Conservation (phyloP, 257 asterid genomes). For the Nicotiana noctiflora region DNA sequence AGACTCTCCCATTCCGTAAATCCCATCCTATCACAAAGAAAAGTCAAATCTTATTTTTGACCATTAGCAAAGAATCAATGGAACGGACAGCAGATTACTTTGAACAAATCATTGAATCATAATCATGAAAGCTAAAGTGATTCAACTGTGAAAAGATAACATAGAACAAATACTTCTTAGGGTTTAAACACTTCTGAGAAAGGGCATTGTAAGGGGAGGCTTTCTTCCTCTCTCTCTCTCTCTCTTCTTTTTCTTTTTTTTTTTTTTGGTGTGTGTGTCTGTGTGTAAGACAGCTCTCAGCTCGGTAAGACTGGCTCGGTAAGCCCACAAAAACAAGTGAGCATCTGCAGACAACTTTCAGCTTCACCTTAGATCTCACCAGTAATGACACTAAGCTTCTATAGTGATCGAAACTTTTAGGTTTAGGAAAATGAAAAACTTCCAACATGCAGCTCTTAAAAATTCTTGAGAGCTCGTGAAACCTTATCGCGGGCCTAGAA, state of each 20-base stretch:
- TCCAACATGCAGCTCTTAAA: neutral
- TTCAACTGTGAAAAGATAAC: neutral
- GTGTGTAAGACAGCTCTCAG: neutral
- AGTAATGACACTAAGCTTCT: neutral
- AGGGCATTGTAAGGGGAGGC: neutral
- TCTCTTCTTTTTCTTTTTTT: neutral
- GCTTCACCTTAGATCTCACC: slow-evolving; percentile 1
- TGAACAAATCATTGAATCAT: slow-evolving; percentile 2
- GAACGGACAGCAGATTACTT: neutral
- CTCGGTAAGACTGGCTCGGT: neutral
- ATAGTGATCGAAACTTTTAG: neutral
- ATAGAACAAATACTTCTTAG: neutral
- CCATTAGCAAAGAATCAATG: neutral
- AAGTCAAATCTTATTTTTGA: neutral
- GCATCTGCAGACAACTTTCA: neutral
- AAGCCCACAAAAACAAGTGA: neutral
- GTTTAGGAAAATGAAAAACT: neutral
- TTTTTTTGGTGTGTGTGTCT: neutral
- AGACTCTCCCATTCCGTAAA: neutral
- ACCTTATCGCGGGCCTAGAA: neutral
- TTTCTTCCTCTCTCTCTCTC: too few relatives aligned
- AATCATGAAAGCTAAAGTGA: neutral
- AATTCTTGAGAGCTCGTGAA: neutral
- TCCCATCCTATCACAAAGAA: neutral
- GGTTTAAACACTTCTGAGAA: neutral